Percentiles rank a stretch among this genome's conserved stretches.
Evolutionary conservation across 169 alveolate genomes (phyloP).

Genomic region (Plasmodium gonderi): DNA sequence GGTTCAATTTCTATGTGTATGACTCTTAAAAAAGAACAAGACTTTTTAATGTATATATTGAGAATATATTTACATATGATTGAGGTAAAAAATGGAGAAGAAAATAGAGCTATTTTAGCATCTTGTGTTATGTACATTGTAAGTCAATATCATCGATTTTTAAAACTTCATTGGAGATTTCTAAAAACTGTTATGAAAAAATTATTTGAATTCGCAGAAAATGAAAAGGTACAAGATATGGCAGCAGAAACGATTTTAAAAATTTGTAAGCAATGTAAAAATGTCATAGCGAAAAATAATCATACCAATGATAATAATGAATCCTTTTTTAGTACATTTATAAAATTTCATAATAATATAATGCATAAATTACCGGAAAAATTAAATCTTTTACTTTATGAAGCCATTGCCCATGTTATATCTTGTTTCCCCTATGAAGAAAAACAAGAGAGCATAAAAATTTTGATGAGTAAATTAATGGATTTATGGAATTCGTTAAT

Average conservation of each 20-base stretch:
- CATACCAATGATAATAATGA: constrained; percentile 81
- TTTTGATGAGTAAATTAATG: constrained; percentile 69
- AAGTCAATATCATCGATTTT: constrained; percentile 98
- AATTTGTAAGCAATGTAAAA: constrained; percentile 93
- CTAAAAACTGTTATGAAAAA: constrained; percentile 97
- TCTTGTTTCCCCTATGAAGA: constrained; percentile 72
- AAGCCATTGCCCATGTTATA: constrained; percentile 74
- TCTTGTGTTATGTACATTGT: constrained; percentile 99
- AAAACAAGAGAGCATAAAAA: constrained; percentile 71
- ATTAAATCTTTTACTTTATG: constrained; percentile 30
- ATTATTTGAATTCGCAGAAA: constrained; percentile 99
- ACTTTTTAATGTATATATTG: constrained; percentile 94
- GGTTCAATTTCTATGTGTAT: constrained; percentile 98
- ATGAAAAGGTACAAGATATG: constrained; percentile 99
- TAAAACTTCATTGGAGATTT: constrained; percentile 97
- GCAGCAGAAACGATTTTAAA: constrained; percentile 97
- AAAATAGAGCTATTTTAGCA: constrained; percentile 97
- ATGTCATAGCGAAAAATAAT: constrained; percentile 85
- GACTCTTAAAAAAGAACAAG: constrained; percentile 94
- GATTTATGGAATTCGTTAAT: constrained; percentile 48
- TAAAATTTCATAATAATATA: constrained; percentile 53
- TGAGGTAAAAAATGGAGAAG: constrained; percentile 97
- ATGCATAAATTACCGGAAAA: constrained; percentile 71
- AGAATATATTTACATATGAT: constrained; percentile 95
- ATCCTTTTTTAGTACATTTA: constrained; percentile 77